Base-by-base conservation (phyloP, 345 rosid species). In the Eucalyptus regnans region DNA sequence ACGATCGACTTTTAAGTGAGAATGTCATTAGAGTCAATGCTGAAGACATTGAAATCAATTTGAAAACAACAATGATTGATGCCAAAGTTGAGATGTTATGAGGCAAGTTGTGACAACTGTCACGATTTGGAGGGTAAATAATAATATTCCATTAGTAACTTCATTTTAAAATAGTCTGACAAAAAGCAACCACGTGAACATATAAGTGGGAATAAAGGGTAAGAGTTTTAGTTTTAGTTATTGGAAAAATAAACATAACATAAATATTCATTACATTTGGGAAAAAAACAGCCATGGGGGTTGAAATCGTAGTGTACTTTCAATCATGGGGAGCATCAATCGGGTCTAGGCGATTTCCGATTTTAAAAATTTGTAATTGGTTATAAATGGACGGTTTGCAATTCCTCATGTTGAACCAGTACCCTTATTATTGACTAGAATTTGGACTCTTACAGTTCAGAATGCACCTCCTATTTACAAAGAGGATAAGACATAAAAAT, bases 311-410 rank as follows among this genome's bases (percentile, higher is more conserved):
- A 64, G 37, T n/a, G 37, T 14, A n/a, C 76, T 64, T 64, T 64
- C 0, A 0, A 60, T 60, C 31, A 60, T 1, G 4, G 16, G 31
- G 37, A n/a, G 71, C 76, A 64, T 8, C 9, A 15, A 31, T 13
- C 0, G 0, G 3, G 16, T 4, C 17, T 64, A 14, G 71, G 37
- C 0, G 23, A 0, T n/a, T 29, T 64, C 1, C 1, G 37, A 7
- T 64, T 64, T 37, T 3, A 64, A 62, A 52, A 7, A 17, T 7
- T 52, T 52, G 56, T 1, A 18, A 52, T 18, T 52, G 23, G 56
- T 52, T 52, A 52, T 52, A 18, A 52, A 52, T 18, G 56, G 23
- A 52, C 9, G 0, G 12, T 16, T 68, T 68, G 11, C 7, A 68
- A 9, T 68, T 33, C 43, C 23, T 60, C 27, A 29, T 27, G 10